Percentiles rank a stretch among this genome's conserved stretches.
Evolutionary conservation across 306 rosid species (phyloP).

Genomic region (Psophocarpus tetragonolobus): DNA sequence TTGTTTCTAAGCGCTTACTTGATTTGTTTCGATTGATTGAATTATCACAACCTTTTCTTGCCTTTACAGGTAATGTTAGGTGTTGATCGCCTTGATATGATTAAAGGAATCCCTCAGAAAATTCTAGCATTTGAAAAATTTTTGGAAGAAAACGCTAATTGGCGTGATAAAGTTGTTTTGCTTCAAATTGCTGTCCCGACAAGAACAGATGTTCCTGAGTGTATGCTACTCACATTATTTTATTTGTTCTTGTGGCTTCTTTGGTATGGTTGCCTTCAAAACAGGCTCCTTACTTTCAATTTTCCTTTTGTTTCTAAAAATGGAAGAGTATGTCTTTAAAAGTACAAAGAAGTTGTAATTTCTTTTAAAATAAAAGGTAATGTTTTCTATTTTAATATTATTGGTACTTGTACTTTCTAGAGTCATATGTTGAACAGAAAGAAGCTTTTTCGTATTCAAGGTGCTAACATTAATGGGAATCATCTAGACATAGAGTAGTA

Average conservation of each 20-base stretch:
- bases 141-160: constrained; percentile 69
- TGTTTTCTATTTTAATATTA: background rate
- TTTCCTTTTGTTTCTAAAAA: background rate
- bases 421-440: background rate
- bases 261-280: constrained; percentile 7
- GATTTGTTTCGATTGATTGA: constrained; percentile 21
- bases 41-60: constrained; percentile 15
- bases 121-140: constrained; percentile 90
- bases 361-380: background rate
- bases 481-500: background rate
- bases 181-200: constrained; percentile 97
- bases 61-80: constrained; percentile 85
- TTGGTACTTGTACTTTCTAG: background rate
- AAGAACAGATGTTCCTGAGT: constrained; percentile 94
- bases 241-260: constrained; percentile 25
- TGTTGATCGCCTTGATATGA: constrained; percentile 94
- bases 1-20: background rate
- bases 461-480: background rate
- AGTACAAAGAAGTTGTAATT: background rate
- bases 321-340: background rate
- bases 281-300: constrained; percentile 17
- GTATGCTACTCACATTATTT: constrained; percentile 51
- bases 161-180: constrained; percentile 89
- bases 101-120: constrained; percentile 96
- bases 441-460: background rate